Conservation (phyloP, 345 rosid species). For the Sonneratia caseolaris region DNA sequence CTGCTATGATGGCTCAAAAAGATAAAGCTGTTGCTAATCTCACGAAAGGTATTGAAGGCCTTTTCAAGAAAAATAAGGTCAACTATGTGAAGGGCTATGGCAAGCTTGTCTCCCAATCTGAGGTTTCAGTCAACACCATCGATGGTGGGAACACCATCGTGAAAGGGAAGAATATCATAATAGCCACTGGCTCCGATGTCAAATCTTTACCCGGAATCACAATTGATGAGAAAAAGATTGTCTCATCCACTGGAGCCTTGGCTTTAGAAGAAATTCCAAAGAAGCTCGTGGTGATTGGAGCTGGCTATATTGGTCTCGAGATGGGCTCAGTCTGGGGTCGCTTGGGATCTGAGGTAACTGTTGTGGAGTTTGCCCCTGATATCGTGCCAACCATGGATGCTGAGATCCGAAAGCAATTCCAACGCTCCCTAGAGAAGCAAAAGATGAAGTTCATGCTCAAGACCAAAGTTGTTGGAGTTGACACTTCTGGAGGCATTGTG, state of each 20-base stretch:
- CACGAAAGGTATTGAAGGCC: constrained; percentile 86
- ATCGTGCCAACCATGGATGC: constrained; percentile 96
- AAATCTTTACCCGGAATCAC: constrained; percentile 91
- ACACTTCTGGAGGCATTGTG: constrained; percentile 61
- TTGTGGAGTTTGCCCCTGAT: constrained; percentile 90
- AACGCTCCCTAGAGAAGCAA: constrained; percentile 86
- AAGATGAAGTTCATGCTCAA: constrained; percentile 98
- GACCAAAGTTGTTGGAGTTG: constrained; percentile 91
- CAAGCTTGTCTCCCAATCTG: constrained; percentile 71
- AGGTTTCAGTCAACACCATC: constrained; percentile 74
- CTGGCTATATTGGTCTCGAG: constrained; percentile 98
- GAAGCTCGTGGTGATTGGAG: constrained; percentile 94
- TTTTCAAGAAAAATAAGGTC: constrained; percentile 97
- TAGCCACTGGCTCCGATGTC: constrained; percentile 95
- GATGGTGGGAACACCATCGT: constrained; percentile 75
- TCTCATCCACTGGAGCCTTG: constrained; percentile 94
- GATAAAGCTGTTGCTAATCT: constrained; percentile 85
- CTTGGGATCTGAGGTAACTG: constrained; percentile 93
- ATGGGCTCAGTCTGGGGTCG: constrained; percentile 98
- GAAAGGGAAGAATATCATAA: constrained; percentile 80
- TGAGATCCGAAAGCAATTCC: constrained; percentile 93
- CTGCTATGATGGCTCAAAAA: constrained; percentile 94
- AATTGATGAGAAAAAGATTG: constrained; percentile 87
- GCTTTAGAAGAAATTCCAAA: constrained; percentile 68
- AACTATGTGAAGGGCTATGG: constrained; percentile 94